Conservation (phyloP, 2,329 filamentous ascomycete species). For the Colletotrichum sp. region DNA sequence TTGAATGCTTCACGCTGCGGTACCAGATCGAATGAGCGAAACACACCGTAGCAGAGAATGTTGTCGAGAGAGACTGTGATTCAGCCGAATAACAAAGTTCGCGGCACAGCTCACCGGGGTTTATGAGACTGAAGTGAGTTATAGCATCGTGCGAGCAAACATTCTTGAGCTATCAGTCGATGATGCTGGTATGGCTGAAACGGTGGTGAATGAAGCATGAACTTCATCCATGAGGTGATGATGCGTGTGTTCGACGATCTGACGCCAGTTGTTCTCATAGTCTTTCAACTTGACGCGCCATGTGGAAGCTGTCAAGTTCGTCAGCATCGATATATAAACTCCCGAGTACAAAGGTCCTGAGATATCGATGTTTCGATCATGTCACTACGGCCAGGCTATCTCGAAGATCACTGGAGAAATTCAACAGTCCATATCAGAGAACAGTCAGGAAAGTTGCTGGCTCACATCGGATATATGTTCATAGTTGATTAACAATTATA, state of each 20-base stretch:
- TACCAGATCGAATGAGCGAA: rapidly evolving
- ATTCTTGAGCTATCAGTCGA: not conserved
- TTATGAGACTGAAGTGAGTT: not conserved
- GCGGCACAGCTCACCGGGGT: not conserved
- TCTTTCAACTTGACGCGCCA: not conserved
- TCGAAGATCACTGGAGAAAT: rapidly evolving
- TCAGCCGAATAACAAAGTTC: not conserved
- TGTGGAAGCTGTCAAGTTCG: not conserved
- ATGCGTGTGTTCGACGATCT: not conserved
- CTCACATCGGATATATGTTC: rapidly evolving
- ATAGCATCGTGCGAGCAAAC: not conserved
- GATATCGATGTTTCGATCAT: rapidly evolving
- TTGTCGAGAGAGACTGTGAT: not conserved
- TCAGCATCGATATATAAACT: not conserved
- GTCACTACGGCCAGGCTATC: not conserved
- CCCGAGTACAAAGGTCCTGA: not conserved
- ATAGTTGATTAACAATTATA: not conserved
- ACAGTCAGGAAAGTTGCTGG: not conserved
- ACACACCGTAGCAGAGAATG: not conserved
- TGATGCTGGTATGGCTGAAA: not conserved
- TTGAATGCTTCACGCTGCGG: not conserved
- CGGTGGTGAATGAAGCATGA: not conserved
- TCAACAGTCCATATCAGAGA: not conserved
- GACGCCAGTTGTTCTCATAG: not conserved
- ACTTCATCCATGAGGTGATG: not conserved